Base-by-base conservation (phyloP, 192 early-diverging fungal genomes). In the Linnemannia zychae region DNA sequence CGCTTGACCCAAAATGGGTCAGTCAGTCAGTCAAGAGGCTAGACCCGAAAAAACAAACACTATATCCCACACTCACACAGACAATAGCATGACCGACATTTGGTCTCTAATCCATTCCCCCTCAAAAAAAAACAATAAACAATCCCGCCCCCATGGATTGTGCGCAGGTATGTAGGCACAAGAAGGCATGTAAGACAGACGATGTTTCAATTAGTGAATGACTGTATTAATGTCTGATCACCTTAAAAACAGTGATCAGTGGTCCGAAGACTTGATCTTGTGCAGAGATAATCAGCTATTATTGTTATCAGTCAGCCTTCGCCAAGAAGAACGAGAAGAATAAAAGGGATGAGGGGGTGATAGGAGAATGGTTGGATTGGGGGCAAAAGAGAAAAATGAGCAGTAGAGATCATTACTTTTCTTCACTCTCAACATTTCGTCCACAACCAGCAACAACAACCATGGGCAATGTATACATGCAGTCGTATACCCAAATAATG, bases 1-100 rank as follows among this genome's bases (percentile, higher is more conserved):
- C 57, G 57, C 57, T 63, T 63, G 57, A 63, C 57, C 57, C 28
- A 63, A 63, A 63, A 63, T 31, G 24, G 57, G 52, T 24, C 52
- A 57, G 52, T 47, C 46, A 47, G 48, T 49, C 17, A 11, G 1
- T 24, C 57, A 63, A 63, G 57, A 63, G 57, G 57, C 57, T 63
- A 63, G 57, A 11, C 57, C 28, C 57, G 31, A 13, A 50, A n/a
- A n/a, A n/a, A n/a, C n/a, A n/a, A n/a, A n/a, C n/a, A 17, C 24
- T 24, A 63, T 63, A 33, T 28, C 9, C 40, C 40, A 44, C 40
- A 44, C 40, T 44, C 9, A 6, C 40, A 44, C 40, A 44, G 3
- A 6, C 40, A 44, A 9, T 44, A 9, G 40, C 57, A 63, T 63
- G 57, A 63, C 28, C 57, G 57, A 63, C 52, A 31, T 44, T 44